phyloP scores from a whole-genome alignment of 2,329 filamentous ascomycete species.

The Neocucurbitaria cava region DNA sequence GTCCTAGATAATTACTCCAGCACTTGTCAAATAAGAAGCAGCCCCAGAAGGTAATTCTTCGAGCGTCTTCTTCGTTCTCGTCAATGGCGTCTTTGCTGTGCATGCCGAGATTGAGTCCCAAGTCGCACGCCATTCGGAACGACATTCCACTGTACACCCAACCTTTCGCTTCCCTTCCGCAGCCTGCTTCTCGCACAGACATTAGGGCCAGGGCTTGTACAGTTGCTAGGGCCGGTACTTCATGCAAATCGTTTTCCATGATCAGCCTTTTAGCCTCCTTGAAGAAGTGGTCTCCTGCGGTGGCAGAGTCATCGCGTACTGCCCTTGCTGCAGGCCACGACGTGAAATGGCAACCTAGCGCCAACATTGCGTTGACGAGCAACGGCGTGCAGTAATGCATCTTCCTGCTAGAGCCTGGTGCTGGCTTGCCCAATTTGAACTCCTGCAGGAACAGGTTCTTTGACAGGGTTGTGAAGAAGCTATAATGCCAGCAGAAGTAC shows the following conservation, averaged over 20 bases:
- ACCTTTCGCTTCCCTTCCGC: slow-evolving; percentile 89
- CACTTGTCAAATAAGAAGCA: slow-evolving; percentile 99
- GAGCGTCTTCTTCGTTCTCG: slow-evolving; percentile 86
- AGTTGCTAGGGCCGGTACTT: slow-evolving; percentile 84
- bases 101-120: slow-evolving; percentile 84
- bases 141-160: slow-evolving; percentile 99
- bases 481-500: slow-evolving; percentile 99
- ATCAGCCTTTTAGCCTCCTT: slow-evolving; percentile 90
- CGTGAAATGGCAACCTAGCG: slow-evolving; percentile 92
- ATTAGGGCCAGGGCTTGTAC: slow-evolving; percentile 94
- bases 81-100: slow-evolving; percentile 65
- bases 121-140: slow-evolving; percentile 94
- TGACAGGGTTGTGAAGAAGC: slow-evolving; percentile 91
- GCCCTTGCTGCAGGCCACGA: slow-evolving; percentile 75
- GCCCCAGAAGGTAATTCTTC: slow-evolving; percentile 94
- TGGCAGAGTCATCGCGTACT: slow-evolving; percentile 75
- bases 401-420: slow-evolving; percentile 54
- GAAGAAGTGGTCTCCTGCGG: slow-evolving; percentile 96
- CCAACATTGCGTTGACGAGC: slow-evolving; percentile 91
- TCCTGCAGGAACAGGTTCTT: slow-evolving; percentile 87
- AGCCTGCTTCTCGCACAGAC: slow-evolving; percentile 95
- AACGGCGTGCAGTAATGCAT: slow-evolving; percentile 86
- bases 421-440: slow-evolving; percentile 74
- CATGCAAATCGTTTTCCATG: slow-evolving; percentile 90
- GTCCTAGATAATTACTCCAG: slow-evolving; percentile 96